Percentiles rank a stretch among this genome's conserved stretches.
phyloP scores from a whole-genome alignment of 1,139 yeast genomes.

The Candida smagusa region DNA sequence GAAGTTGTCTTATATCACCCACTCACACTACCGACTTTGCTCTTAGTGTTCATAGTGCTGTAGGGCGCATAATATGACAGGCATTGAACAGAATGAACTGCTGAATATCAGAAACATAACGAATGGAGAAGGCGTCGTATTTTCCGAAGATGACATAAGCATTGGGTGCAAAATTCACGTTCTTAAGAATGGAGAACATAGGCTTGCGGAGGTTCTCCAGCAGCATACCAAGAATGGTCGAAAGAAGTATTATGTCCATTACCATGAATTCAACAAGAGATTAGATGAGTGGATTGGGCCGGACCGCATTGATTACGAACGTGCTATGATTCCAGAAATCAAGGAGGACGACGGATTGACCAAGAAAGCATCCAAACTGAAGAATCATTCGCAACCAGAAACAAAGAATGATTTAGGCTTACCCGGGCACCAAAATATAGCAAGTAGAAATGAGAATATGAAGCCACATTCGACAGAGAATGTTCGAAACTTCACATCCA shows the following conservation, averaged over 20 bases:
- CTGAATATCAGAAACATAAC: conserved; percentile 1
- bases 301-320: conserved; percentile 64
- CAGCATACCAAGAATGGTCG: conserved; percentile 73
- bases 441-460: too few relatives aligned
- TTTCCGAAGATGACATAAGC: conserved; percentile 46
- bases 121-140: conserved; percentile 14
- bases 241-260: conserved; percentile 77
- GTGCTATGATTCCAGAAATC: conserved; percentile 56
- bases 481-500: conserved; percentile 77
- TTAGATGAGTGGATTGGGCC: conserved; percentile 90
- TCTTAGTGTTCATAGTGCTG: too few relatives aligned
- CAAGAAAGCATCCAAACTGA: conserved; percentile 12
- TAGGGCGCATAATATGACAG: too few relatives aligned
- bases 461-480: too few relatives aligned
- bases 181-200: conserved; percentile 7
- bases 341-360: conserved; percentile 16
- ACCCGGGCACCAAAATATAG: too few relatives aligned
- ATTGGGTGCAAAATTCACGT: conserved; percentile 82
- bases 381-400: conserved; percentile 3
- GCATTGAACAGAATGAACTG: conserved; percentile 6
- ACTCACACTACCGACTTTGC: too few relatives aligned
- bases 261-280: conserved; percentile 81
- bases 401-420: conserved; percentile 56
- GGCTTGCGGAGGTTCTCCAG: conserved; percentile 84
- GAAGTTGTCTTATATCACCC: too few relatives aligned